Evolutionary conservation across 2,329 filamentous ascomycete species (phyloP).

Genomic region (Stagonosporopsis chrysanthemi): DNA sequence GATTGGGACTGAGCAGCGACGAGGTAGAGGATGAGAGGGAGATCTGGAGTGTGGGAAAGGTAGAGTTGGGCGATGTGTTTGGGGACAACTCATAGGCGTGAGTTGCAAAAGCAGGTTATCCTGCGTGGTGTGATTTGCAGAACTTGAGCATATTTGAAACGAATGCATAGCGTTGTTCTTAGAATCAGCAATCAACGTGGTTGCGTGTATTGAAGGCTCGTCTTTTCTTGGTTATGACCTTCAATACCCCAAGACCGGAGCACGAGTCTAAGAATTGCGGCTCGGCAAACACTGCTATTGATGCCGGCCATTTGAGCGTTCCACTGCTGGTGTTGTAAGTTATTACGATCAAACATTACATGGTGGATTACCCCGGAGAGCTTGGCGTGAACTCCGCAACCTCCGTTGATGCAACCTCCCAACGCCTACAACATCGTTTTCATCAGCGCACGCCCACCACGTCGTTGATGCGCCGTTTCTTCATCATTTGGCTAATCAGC

Average conservation of each 20-base stretch:
- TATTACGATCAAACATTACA: background rate
- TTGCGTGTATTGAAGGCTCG: background rate
- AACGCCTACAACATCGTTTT: constrained; percentile 17
- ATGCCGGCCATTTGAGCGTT: background rate
- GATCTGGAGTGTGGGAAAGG: constrained; percentile 92
- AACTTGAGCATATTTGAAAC: constrained; percentile 8
- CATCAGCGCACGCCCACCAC: constrained; percentile 35
- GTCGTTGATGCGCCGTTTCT: background rate
- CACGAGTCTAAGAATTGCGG: too few relatives aligned
- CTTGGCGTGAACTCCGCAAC: constrained; percentile 31
- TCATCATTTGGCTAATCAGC: background rate
- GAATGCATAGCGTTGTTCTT: constrained; percentile 14
- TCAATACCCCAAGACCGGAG: background rate
- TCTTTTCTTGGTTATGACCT: too few relatives aligned
- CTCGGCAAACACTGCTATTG: too few relatives aligned
- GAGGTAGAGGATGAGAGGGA: constrained; percentile 94
- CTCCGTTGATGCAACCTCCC: constrained; percentile 39
- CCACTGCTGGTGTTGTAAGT: background rate
- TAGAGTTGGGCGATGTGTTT: constrained; percentile 74
- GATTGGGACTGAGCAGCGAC: constrained; percentile 85
- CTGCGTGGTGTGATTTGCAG: constrained; percentile 1
- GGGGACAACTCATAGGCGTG: constrained; percentile 25
- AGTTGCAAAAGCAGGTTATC: constrained; percentile 10
- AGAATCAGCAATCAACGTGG: background rate
- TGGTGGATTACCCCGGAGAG: constrained; percentile 11